phyloP scores from a whole-genome alignment of 75 land plant genomes.

The Cupressus sempervirens region DNA sequence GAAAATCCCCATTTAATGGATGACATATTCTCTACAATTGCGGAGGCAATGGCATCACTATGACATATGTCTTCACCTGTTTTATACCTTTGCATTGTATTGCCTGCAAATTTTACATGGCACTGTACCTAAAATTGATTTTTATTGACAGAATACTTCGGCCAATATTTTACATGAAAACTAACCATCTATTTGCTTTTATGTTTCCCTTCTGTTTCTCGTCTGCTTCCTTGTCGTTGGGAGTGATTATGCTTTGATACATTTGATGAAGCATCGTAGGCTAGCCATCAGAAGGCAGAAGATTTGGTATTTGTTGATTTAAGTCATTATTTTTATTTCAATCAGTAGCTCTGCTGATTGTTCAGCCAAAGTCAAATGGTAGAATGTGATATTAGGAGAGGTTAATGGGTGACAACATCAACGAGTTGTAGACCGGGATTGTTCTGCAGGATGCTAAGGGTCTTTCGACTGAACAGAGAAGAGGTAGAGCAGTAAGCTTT shows the following conservation, averaged over 20 bases:
- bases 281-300: background rate
- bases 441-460: background rate
- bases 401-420: background rate
- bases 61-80: background rate
- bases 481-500: background rate
- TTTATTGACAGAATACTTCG: background rate
- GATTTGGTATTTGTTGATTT: background rate
- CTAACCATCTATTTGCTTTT: background rate
- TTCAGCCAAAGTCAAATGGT: background rate
- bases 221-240: background rate
- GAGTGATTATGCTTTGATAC: background rate
- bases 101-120: background rate
- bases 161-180: background rate
- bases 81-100: background rate
- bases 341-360: background rate
- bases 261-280: background rate
- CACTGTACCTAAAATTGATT: background rate
- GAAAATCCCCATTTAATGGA: background rate
- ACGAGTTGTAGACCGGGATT: background rate
- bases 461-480: background rate
- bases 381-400: background rate
- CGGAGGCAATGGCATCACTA: background rate
- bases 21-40: background rate
- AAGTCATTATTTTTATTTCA: background rate
- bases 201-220: background rate